Conservation (phyloP, 768 basidiomycete species). For the Crepidotus variabilis region DNA sequence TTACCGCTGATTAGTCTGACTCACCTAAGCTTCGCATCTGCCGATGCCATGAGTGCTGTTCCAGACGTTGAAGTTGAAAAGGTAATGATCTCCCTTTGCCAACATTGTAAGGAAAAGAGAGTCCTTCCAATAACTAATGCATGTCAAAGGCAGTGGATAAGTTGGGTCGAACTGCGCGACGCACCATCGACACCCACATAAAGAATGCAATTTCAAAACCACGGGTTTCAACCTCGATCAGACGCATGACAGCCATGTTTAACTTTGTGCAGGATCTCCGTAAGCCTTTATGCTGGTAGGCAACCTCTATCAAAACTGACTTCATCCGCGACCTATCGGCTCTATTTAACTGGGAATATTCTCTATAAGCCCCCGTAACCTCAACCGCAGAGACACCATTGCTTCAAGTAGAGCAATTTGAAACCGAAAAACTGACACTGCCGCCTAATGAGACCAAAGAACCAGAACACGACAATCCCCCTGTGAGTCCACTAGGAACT, state of each 20-base stretch:
- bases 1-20: slow-evolving; percentile 70
- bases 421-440: slow-evolving; percentile 8
- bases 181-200: slow-evolving; percentile 66
- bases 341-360: slow-evolving; percentile 9
- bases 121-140: background rate
- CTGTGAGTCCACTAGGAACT: slow-evolving; percentile 12
- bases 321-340: no score
- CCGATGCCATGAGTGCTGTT: slow-evolving; percentile 53
- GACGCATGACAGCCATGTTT: slow-evolving; percentile 69
- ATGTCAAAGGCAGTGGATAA: slow-evolving; percentile 59
- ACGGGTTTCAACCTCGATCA: slow-evolving; percentile 60
- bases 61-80: slow-evolving; percentile 62
- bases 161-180: slow-evolving; percentile 63
- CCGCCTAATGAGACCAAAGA: slow-evolving; percentile 9
- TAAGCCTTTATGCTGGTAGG: slow-evolving; percentile 32
- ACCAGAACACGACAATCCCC: slow-evolving; percentile 2
- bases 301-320: slow-evolving; percentile 11
- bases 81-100: slow-evolving; percentile 30
- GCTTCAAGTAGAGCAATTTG: slow-evolving; percentile 24
- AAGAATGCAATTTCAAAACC: slow-evolving; percentile 70
- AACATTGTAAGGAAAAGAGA: background rate
- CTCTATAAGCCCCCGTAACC: slow-evolving; percentile 44
- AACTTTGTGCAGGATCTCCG: slow-evolving; percentile 65
- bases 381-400: slow-evolving; percentile 43
- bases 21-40: slow-evolving; percentile 63